Base-by-base conservation (phyloP, 768 basidiomycete species). In the Tulasnella sp. region DNA sequence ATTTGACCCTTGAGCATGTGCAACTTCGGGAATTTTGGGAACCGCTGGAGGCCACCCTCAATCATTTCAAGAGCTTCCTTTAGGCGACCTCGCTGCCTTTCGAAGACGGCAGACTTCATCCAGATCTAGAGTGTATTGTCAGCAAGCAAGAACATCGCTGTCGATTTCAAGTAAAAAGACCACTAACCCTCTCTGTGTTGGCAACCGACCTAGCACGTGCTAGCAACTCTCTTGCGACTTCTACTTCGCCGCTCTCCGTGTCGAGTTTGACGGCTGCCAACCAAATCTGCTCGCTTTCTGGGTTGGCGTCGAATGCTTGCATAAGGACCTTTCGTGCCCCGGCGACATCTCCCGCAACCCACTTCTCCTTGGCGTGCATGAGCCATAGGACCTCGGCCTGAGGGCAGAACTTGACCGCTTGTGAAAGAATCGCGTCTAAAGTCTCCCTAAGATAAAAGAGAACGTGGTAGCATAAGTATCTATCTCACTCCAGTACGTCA, bases 1-100 rank as follows among this genome's bases (percentile, higher is more conserved):
- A 99, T 95, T 81, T 98, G 97, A 0, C 95, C 97, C 84, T 98
- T 93, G 78, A 99, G 92, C 93, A 98, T 94, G 85, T 99, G 96
- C 0, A 98, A 83, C 84, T 99, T 99, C 69, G 94, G 87, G 80
- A 93, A 96, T 78, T 90, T 89, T 1, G 94, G 92, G 87, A 93
- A 99, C 81, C 91, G 96, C 71, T 84, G 83, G 37, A 98, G 86
- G 0, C 94, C 97, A 2, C 87, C 86, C 19, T 89, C 84, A 14
- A 95, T 86, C 0, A 92, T 94, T 78, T 89, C 85, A 25, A 98
- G 87, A 0, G 97, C 95, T 0, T 86, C 87, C 19, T 88, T 86
- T 6, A 89, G 85, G 78, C 91, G 88, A 1, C 91, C 91, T 82
- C 96, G 93, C 81, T 97, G 93, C 12, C 96, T 88, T 81, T 98